A percentile compares a stretch with the other conserved stretches of the same genome.
Evolutionary conservation across 768 basidiomycete genomes (phyloP).

Genomic region (Phanerochaete sordida): DNA sequence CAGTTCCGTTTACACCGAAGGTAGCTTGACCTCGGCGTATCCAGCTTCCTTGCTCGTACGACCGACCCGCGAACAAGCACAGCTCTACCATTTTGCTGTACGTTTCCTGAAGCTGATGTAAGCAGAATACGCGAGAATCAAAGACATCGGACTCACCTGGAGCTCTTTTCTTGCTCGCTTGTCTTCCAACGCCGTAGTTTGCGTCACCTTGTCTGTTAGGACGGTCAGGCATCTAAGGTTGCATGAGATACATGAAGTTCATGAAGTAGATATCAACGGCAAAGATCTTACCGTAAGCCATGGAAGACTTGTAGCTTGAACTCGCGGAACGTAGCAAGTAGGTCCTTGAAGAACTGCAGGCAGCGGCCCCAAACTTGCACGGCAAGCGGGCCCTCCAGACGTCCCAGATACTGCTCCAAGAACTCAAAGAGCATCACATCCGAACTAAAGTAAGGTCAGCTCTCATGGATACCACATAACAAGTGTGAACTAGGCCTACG

Average conservation of each 20-base stretch:
- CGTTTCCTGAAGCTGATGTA: conserved; percentile 51
- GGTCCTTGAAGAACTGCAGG: conserved; percentile 74
- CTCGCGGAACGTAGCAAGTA: conserved; percentile 60
- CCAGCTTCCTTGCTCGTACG: conserved; percentile 79
- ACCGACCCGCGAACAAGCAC: conserved; percentile 68
- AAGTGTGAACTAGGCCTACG: conserved; percentile 44
- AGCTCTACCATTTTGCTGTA: conserved; percentile 84
- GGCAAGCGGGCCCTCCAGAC: conserved; percentile 87
- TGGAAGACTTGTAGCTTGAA: conserved; percentile 72
- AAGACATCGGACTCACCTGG: conserved; percentile 47
- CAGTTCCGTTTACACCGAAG: conserved; percentile 60
- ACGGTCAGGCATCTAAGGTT: conserved; percentile 67
- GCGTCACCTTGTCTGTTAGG: conserved; percentile 78
- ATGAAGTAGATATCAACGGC: neutral
- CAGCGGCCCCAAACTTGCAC: conserved; percentile 89
- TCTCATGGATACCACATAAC: neutral
- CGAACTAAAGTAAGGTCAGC: conserved; percentile 38
- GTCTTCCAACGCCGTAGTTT: conserved; percentile 92
- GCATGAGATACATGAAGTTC: neutral
- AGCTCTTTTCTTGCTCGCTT: conserved; percentile 83
- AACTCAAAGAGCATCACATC: conserved; percentile 79
- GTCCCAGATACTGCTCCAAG: conserved; percentile 78
- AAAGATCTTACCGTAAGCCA: conserved; percentile 66
- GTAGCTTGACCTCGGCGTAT: conserved; percentile 59
- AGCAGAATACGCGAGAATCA: neutral